These are phyloP conservation scores for Exophiala spinifera DNA, from an alignment of 2,329 filamentous ascomycete genomes.

Conservation along the genomic window DNA sequence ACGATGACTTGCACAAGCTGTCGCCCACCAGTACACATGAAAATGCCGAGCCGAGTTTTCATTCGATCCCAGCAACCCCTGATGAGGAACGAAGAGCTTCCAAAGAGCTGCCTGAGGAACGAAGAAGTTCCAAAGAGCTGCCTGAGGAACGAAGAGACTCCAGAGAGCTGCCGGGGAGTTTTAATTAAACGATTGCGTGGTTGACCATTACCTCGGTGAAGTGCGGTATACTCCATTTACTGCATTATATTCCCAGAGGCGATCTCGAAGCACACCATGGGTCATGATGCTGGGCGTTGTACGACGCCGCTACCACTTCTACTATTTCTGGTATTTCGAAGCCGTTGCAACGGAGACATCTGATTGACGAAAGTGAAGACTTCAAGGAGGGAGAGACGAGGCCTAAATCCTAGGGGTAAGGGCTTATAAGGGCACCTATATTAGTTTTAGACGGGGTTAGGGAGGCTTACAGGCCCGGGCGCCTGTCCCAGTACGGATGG, in stretches of 20 bases:
- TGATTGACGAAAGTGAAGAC: neutral
- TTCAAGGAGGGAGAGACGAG: too few relatives aligned
- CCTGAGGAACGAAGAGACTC: too few relatives aligned
- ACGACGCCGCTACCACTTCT: neutral
- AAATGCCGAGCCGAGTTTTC: conserved; percentile 20
- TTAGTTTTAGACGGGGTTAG: too few relatives aligned
- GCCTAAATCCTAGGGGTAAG: too few relatives aligned
- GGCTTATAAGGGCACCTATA: too few relatives aligned
- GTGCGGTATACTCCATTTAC: too few relatives aligned
- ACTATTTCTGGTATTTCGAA: neutral
- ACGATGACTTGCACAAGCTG: conserved; percentile 6
- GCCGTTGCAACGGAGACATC: neutral
- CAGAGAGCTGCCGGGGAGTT: too few relatives aligned
- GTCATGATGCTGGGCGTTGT: neutral
- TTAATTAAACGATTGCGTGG: too few relatives aligned
- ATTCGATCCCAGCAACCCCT: conserved; percentile 26
- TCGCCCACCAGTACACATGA: conserved; percentile 15
- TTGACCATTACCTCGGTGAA: too few relatives aligned
- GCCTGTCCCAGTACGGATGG: too few relatives aligned
- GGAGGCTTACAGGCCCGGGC: too few relatives aligned
- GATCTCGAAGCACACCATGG: too few relatives aligned
- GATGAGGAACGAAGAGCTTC: conserved; percentile 19
- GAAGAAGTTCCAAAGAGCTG: conserved; percentile 14
- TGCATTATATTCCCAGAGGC: neutral
- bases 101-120: conserved; percentile 18